Evolutionary conservation across 2,329 filamentous ascomycete species (phyloP), one percentile per base, ranked within the genome.

Genomic region (Sarocladium brachiariae): DNA sequence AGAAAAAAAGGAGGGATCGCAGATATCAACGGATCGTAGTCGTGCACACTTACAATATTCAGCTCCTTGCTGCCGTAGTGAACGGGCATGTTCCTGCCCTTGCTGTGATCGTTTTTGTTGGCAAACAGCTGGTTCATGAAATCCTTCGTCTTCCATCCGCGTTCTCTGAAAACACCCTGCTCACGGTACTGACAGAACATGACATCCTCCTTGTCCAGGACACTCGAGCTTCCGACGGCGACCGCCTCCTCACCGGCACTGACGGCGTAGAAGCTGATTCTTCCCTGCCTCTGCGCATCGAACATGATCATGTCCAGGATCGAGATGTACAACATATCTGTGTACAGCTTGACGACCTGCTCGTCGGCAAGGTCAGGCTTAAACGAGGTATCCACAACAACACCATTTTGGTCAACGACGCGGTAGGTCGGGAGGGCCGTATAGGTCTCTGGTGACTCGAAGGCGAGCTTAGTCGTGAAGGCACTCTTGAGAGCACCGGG

Each of bases 231-330:
- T 1, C 90, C 93, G 2, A 99, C 85, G 38, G 89, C 88, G 49
- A 96, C 90, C 30, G 92, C 93, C 74, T 99, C 93, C 72, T 96
- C 91, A 52, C 91, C 91, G 1, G 90, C 88, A 33, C 87, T 92
- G 62, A 92, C 92, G 88, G 99, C 97, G 70, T 99, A 99, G 70
- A 99, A 99, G 66, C 86, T 91, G 51, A 96, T 71, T 18, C 89
- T 82, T n/a, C 91, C 91, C 69, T 99, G 93, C 41, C 93, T 78
- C 69, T 99, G 93, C 1, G 93, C 91, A 62, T 99, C 93, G 63
- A 96, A 96, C 91, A 97, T 97, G 65, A 97, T 87, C 51, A 95
- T 68, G 64, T 99, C 93, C 89, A 99, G 93, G 58, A 97, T 87
- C 51, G 86, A 83, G 9, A 84, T 73, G 31, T 74, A 77, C 9